phyloP scores from a whole-genome alignment of 1,284 basidiomycete genomes.

The Leccinum pallidistipes region DNA sequence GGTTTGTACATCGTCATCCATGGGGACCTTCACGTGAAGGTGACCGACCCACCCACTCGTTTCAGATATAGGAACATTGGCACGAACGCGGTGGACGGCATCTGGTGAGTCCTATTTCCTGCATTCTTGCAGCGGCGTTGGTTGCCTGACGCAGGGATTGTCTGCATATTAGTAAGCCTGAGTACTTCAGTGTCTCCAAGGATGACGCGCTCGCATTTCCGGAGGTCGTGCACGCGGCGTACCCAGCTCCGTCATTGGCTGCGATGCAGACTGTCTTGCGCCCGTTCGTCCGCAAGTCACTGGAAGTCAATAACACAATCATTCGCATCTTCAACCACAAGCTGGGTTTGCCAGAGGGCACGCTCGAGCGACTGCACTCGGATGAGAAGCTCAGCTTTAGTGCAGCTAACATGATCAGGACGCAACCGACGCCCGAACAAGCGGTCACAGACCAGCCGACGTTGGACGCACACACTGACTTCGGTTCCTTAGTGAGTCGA shows the following conservation, averaged over 20 bases:
- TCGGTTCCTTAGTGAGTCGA: not conserved
- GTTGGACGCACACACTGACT: not conserved
- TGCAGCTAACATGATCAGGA: not conserved
- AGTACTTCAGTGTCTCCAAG: not conserved
- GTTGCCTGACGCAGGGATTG: not conserved
- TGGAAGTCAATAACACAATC: not conserved
- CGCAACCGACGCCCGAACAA: not conserved
- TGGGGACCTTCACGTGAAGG: not conserved
- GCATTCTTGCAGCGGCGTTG: not conserved
- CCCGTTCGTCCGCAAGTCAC: not conserved
- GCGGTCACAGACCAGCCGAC: not conserved
- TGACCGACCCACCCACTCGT: not conserved
- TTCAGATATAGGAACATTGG: not conserved
- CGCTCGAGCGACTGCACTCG: not conserved
- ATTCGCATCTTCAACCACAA: not conserved
- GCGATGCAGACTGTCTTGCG: not conserved
- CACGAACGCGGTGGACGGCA: not conserved
- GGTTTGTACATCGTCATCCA: not conserved
- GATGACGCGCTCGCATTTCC: not conserved
- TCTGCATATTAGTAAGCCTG: not conserved
- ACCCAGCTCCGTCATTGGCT: not conserved
- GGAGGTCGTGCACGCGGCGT: not conserved
- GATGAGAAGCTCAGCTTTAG: not conserved
- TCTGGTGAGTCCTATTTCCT: not conserved
- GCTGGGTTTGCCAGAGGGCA: not conserved